These are phyloP conservation scores for Lentithecium fluviatile DNA, from an alignment of 495 filamentous ascomycete genomes.

Conservation along the genomic window DNA sequence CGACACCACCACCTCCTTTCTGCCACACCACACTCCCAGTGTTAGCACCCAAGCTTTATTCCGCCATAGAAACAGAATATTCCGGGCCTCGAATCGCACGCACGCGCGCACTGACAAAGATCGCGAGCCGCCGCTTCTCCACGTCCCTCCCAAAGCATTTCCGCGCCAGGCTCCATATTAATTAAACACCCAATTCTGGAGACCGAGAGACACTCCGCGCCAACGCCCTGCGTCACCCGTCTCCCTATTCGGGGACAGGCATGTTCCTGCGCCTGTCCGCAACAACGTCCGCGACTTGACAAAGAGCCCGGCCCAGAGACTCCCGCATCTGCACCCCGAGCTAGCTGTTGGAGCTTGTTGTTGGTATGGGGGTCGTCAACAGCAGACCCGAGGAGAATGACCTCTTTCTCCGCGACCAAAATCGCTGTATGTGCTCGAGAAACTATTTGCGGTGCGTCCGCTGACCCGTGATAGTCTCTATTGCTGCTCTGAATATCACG, in stretches of 20 bases:
- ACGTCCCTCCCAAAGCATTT: slow-evolving; percentile 18
- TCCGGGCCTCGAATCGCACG: not conserved
- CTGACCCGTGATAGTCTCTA: slow-evolving; percentile 63
- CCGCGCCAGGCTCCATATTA: slow-evolving; percentile 26
- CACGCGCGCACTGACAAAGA: slow-evolving; percentile 15
- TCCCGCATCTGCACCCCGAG: slow-evolving; percentile 3
- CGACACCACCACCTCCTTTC: not conserved
- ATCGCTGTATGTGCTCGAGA: slow-evolving; percentile 60
- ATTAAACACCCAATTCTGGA: slow-evolving; percentile 25
- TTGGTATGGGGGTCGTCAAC: slow-evolving; percentile 83
- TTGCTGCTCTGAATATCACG: slow-evolving; percentile 75
- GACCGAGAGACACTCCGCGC: slow-evolving; percentile 3
- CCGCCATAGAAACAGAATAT: slow-evolving; percentile 15
- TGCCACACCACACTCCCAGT: not conserved
- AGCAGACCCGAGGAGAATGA: slow-evolving; percentile 75
- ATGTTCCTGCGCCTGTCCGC: slow-evolving; percentile 28
- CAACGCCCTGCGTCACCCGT: not conserved
- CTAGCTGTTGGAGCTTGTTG: slow-evolving; percentile 19
- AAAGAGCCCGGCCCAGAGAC: slow-evolving; percentile 2
- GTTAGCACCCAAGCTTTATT: slow-evolving; percentile 20
- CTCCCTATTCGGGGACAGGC: slow-evolving; percentile 23
- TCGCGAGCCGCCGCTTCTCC: slow-evolving; percentile 3
- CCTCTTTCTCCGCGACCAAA: slow-evolving; percentile 87
- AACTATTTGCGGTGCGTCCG: slow-evolving; percentile 4
- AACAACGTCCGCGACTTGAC: slow-evolving; percentile 15